Percentiles rank a stretch among this genome's conserved stretches.
These are phyloP conservation scores for Rubroboletus satanas DNA, from an alignment of 768 basidiomycete genomes.

Conservation along the genomic window DNA sequence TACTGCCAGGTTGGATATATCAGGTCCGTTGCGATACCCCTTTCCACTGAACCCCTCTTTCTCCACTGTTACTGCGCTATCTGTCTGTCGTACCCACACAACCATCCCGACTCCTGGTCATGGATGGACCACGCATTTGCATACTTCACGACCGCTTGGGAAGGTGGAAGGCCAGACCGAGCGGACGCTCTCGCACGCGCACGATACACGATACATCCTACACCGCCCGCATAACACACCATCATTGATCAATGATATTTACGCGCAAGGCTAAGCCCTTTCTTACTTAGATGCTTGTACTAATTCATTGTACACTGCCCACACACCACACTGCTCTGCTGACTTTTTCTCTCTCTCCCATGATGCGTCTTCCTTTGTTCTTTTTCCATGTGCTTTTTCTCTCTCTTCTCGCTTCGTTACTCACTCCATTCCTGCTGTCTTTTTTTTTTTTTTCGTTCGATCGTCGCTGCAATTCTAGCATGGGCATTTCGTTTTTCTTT, in stretches of 20 bases:
- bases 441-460: background rate
- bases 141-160: conserved; percentile 1
- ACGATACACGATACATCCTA: conserved; percentile 5
- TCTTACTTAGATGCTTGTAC: conserved; percentile 10
- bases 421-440: background rate
- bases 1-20: conserved; percentile 3
- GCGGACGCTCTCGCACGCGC: background rate
- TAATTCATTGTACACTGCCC: conserved; percentile 7
- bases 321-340: background rate
- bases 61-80: conserved; percentile 7
- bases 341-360: background rate
- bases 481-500: background rate
- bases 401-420: background rate
- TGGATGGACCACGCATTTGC: background rate
- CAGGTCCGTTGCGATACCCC: conserved; percentile 14
- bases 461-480: background rate
- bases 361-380: too few relatives aligned
- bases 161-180: conserved; percentile 6
- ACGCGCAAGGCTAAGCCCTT: conserved; percentile 1
- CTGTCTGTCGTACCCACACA: conserved; percentile 7
- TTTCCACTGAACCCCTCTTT: background rate
- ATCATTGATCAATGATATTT: conserved; percentile 7
- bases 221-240: background rate
- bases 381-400: background rate
- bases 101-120: background rate